A percentile compares a stretch with the other conserved stretches of the same genome.
Conservation (phyloP, 352 stramenopile species). For the Thraustotheca clavata region DNA sequence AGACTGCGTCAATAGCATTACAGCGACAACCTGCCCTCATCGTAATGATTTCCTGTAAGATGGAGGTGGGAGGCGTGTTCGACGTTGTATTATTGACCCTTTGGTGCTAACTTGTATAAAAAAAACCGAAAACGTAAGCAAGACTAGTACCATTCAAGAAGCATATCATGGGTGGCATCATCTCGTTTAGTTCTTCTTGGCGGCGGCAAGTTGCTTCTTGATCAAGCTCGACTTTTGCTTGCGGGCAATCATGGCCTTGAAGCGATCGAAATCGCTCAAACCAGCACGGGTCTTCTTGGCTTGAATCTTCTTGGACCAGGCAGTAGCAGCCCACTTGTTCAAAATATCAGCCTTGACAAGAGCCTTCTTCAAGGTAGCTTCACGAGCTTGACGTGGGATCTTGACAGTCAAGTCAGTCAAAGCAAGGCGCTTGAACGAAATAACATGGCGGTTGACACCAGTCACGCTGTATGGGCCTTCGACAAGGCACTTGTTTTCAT, state of each 20-base stretch:
- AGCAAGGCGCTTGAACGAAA: conserved; percentile 95
- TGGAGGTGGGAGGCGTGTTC: too few species aligned
- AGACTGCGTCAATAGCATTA: too few species aligned
- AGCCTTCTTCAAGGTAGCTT: conserved; percentile 92
- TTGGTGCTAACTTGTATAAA: too few species aligned
- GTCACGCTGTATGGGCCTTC: conserved; percentile 94
- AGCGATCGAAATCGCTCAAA: conserved; percentile 98
- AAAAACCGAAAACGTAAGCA: conserved; percentile 21
- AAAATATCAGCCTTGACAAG: conserved; percentile 80
- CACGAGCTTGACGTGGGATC: conserved; percentile 90
- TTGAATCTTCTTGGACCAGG: conserved; percentile 98
- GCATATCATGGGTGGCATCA: neutral
- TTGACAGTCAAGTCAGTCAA: conserved; percentile 96
- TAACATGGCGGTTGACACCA: conserved; percentile 96
- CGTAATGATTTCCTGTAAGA: too few species aligned
- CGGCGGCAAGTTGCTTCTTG: conserved; percentile 79
- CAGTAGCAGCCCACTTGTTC: conserved; percentile 92
- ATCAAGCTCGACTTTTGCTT: conserved; percentile 97
- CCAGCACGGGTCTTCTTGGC: conserved; percentile 92
- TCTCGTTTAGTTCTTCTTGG: conserved; percentile 55
- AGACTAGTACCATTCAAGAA: conserved; percentile 23
- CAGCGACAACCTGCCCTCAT: too few species aligned
- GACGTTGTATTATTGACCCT: conserved; percentile 22
- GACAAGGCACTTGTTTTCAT: conserved; percentile 98
- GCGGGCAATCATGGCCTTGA: conserved; percentile 99